These are phyloP conservation scores for Manihot esculenta DNA, from an alignment of 441 rosid species.

Conservation along the genomic window DNA sequence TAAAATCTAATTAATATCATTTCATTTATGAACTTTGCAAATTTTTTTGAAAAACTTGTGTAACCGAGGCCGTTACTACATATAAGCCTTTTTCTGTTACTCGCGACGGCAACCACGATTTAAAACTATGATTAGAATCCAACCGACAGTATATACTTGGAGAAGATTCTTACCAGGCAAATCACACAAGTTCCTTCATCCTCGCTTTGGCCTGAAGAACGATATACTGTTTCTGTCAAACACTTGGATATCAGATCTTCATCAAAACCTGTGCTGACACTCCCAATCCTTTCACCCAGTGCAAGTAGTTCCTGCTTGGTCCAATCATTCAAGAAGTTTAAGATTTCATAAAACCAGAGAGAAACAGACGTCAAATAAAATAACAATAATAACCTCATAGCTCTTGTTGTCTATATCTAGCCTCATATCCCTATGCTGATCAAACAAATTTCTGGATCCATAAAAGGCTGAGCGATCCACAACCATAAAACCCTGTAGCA, in stretches of 20 bases:
- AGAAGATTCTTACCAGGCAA: constrained; percentile 66
- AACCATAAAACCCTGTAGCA: constrained; percentile 61
- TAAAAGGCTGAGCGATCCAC: constrained; percentile 52
- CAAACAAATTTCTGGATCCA: constrained; percentile 57
- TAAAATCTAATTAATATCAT: too few species aligned
- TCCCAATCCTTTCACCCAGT: constrained; percentile 88
- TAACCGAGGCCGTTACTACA: too few species aligned
- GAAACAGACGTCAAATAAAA: background rate
- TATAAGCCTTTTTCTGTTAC: too few species aligned
- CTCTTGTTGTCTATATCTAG: constrained; percentile 81
- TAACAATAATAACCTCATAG: constrained; percentile 58
- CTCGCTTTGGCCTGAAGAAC: constrained; percentile 40
- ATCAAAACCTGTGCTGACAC: constrained; percentile 75
- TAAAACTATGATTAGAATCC: background rate
- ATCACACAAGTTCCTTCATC: constrained; percentile 64
- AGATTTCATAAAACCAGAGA: constrained; percentile 3
- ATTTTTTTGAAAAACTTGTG: too few species aligned
- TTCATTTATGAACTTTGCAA: too few species aligned
- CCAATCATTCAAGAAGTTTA: constrained; percentile 18
- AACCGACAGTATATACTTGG: background rate
- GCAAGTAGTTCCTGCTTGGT: constrained; percentile 74
- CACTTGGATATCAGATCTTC: constrained; percentile 55
- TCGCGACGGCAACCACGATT: too few species aligned
- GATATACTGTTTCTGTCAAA: constrained; percentile 47
- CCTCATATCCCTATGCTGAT: constrained; percentile 90